Evolutionary conservation across 352 stramenopile genomes (phyloP).

Genomic region (Albugo laibachii): DNA sequence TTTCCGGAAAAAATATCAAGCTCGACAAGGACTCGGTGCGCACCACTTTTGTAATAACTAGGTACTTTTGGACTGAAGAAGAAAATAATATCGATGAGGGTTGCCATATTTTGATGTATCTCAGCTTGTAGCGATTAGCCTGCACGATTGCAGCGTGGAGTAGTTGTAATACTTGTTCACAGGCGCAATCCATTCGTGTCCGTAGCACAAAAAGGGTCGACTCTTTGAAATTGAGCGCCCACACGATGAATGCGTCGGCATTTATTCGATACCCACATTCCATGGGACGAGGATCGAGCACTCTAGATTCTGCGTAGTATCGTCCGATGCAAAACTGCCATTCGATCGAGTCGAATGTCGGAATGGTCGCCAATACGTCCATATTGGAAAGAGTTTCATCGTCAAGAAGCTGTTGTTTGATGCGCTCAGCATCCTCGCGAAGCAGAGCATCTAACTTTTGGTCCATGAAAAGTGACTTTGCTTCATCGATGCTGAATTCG

Average conservation of each 20-base stretch:
- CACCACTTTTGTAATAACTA: slow-evolving; percentile 16
- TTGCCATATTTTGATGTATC: slow-evolving; percentile 25
- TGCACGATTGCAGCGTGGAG: slow-evolving; percentile 13
- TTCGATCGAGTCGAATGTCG: slow-evolving; percentile 32
- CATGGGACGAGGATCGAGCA: slow-evolving; percentile 11
- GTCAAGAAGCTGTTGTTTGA: slow-evolving; percentile 13
- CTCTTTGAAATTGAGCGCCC: slow-evolving; percentile 44
- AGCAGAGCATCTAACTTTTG: slow-evolving; percentile 19
- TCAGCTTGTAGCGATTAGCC: slow-evolving; percentile 23
- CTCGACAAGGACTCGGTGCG: slow-evolving; percentile 38
- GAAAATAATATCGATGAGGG: slow-evolving; percentile 3
- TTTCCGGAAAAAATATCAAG: slow-evolving; percentile 21
- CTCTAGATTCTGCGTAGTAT: slow-evolving; percentile 19
- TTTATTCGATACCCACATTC: slow-evolving; percentile 17
- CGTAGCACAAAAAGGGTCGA: slow-evolving; percentile 29
- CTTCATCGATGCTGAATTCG: not conserved
- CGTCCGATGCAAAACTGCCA: slow-evolving; percentile 43
- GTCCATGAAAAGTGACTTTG: slow-evolving; percentile 16
- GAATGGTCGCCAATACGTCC: slow-evolving; percentile 22
- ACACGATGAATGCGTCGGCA: slow-evolving; percentile 29
- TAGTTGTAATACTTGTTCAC: slow-evolving; percentile 5
- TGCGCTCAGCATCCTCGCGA: slow-evolving; percentile 14
- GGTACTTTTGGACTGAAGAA: slow-evolving; percentile 4
- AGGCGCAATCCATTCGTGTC: slow-evolving; percentile 13
- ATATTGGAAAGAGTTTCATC: slow-evolving; percentile 9